phyloP scores from a whole-genome alignment of 2,329 filamentous ascomycete genomes.

The Scedosporium boydii region DNA sequence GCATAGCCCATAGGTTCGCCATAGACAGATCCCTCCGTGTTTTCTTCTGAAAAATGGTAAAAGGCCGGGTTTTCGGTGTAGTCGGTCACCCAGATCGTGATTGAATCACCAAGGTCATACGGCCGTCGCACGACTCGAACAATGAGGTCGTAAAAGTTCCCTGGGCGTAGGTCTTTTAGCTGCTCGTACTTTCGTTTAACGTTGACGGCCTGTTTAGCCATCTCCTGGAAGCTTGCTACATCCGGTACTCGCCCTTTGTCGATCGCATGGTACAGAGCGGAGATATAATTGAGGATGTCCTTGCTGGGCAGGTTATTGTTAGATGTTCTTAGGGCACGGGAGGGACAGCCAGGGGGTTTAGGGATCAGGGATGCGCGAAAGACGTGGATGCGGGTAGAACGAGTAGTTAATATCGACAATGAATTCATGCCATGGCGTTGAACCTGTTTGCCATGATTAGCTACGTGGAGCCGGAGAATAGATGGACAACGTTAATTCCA shows the following conservation, averaged over 20 bases:
- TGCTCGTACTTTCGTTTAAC: conserved; percentile 49
- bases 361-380: conserved; percentile 30
- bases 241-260: conserved; percentile 27
- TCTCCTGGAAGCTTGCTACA: conserved; percentile 33
- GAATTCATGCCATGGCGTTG: conserved; percentile 24
- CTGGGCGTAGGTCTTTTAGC: conserved; percentile 51
- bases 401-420: conserved; percentile 35
- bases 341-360: conserved; percentile 25
- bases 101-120: conserved; percentile 30
- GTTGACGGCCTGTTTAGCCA: conserved; percentile 28
- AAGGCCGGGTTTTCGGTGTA: conserved; percentile 66
- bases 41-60: conserved; percentile 31
- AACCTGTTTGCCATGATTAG: conserved; percentile 20
- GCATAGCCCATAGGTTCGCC: conserved; percentile 45
- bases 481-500: conserved; percentile 5
- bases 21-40: conserved; percentile 25
- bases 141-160: conserved; percentile 57
- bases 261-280: conserved; percentile 34
- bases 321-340: conserved; percentile 17
- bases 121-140: conserved; percentile 57
- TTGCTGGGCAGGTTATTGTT: conserved; percentile 11
- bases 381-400: conserved; percentile 32
- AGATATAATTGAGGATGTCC: conserved; percentile 33
- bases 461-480: conserved; percentile 1
- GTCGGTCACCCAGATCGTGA: conserved; percentile 68